Evolutionary conservation across 129 eudicot genomes (phyloP), one percentile per base, ranked within the genome.

Genomic region (Saposhnikovia divaricata): DNA sequence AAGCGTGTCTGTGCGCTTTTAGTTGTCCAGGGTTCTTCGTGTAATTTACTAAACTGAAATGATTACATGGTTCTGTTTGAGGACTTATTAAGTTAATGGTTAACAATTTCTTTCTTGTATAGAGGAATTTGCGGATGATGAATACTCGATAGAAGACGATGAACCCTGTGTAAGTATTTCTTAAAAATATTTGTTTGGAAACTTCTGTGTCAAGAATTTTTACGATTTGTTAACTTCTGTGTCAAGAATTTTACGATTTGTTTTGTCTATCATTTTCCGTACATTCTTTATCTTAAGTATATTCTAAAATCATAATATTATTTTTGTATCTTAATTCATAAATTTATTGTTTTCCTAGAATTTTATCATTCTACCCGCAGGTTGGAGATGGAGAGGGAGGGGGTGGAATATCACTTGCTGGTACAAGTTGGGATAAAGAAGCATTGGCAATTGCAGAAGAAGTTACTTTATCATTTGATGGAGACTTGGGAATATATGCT

Each of bases 371-470:
- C 28, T 63, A 78, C 46, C 47, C 37, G 81, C 78, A 89, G 93
- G 84, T 66, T 14, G 93, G 93, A 40, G 98, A 94, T 90, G 98
- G 98, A 74, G 90, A 87, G 23, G 97, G 89, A 84, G 98, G 98
- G 44, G 98, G 98, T 77, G 98, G 98, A 45, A 85, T 91, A 71
- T 84, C 89, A 72, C 89, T 94, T 23, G 91, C 97, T 25, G 97
- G 97, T 31, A 91, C 93, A 38, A 48, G 39, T 39, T 94, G 98
- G 98, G 98, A 94, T 82, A 87, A 89, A 90, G 89, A 87, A 82
- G 98, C 93, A n/a, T 83, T 91, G 37, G 79, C 83, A 48, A 86
- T 91, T 63, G 97, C 93, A 10, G 92, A 91, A 85, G 83, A 86
- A 80, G 96, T 94, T 80, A 63, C 69, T 4, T 50, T 76, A 48